Evolutionary conservation across 805 yeast species (phyloP).

Genomic region (Candida cerambycidarum): DNA sequence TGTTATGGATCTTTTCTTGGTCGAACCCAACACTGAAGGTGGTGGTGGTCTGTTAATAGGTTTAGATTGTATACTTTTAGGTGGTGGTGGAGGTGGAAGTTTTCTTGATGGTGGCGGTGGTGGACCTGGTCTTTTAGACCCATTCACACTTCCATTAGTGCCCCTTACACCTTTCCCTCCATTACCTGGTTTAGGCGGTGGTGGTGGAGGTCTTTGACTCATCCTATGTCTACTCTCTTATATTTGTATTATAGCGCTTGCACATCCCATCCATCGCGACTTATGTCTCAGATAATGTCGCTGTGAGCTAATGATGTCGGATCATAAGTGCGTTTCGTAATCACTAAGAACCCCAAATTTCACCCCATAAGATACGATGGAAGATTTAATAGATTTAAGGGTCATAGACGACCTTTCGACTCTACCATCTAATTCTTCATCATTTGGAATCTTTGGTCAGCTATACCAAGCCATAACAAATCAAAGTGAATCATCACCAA

Average conservation of each 20-base stretch:
- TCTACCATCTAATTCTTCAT: background rate
- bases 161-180: background rate
- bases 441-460: constrained; percentile 1
- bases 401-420: background rate
- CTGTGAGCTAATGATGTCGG: background rate
- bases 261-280: constrained; percentile 3
- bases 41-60: constrained; percentile 18
- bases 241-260: background rate
- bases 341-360: background rate
- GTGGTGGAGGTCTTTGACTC: constrained; percentile 12
- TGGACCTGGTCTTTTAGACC: constrained; percentile 17
- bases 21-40: constrained; percentile 16
- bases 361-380: background rate
- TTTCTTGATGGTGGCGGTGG: constrained; percentile 31
- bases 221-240: background rate
- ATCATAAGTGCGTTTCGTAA: no score
- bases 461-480: constrained; percentile 6
- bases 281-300: background rate
- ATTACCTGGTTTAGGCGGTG: constrained; percentile 8
- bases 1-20: constrained; percentile 21
- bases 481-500: constrained; percentile 9
- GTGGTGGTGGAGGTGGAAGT: constrained; percentile 26
- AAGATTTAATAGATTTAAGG: constrained; percentile 1
- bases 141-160: constrained; percentile 7
- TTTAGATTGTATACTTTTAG: constrained; percentile 1